These are phyloP conservation scores for Spatholobus suberectus DNA, from an alignment of 306 rosid genomes.

Conservation along the genomic window DNA sequence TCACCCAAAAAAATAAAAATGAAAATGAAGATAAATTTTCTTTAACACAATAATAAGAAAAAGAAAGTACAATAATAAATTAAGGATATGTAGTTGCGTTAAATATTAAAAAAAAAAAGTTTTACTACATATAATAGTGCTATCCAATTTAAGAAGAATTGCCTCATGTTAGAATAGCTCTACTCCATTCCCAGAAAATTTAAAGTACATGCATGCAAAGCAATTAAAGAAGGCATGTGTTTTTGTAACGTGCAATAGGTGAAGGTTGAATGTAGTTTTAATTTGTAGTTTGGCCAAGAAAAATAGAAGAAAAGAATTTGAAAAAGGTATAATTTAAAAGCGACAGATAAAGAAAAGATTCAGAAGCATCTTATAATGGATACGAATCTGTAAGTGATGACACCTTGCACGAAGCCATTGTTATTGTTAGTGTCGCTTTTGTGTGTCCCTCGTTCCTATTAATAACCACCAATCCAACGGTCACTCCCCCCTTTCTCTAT, in stretches of 20 bases:
- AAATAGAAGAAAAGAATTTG: not conserved
- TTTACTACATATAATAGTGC: too few relatives aligned
- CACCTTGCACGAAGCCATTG: slow-evolving; percentile 27
- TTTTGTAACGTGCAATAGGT: not conserved
- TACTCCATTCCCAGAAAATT: too few relatives aligned
- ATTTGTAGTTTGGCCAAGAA: not conserved
- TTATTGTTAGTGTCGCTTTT: not conserved
- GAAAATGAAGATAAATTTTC: too few relatives aligned
- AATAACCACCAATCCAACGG: slow-evolving; percentile 52
- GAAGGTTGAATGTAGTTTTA: not conserved
- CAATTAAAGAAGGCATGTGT: too few relatives aligned
- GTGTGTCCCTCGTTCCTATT: slow-evolving; percentile 4
- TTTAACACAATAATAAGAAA: too few relatives aligned
- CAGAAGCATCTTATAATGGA: slow-evolving; percentile 30
- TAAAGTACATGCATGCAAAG: too few relatives aligned
- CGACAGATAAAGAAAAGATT: slow-evolving; percentile 15
- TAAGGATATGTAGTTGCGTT: too few relatives aligned
- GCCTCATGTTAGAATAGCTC: too few relatives aligned
- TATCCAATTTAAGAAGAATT: too few relatives aligned
- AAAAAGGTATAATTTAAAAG: not conserved
- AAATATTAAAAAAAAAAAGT: too few relatives aligned
- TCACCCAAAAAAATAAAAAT: too few relatives aligned
- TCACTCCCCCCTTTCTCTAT: slow-evolving; percentile 35
- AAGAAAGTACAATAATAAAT: too few relatives aligned
- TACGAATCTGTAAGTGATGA: not conserved